These are phyloP conservation scores for Gamarada debralockiae DNA, from an alignment of 495 filamentous ascomycete species.

Conservation along the genomic window DNA sequence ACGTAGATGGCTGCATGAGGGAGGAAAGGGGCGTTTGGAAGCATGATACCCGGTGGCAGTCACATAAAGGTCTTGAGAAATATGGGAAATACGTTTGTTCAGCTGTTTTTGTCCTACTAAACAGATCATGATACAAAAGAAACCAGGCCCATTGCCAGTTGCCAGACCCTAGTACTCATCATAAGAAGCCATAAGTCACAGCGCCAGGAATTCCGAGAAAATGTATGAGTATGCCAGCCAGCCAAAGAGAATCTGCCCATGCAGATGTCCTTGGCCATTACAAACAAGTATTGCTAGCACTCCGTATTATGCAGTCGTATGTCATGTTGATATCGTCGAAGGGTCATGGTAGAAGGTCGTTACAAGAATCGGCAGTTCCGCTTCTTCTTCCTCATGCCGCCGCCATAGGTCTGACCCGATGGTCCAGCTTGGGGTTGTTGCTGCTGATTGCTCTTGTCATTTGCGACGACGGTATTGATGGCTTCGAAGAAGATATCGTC, in stretches of 20 bases:
- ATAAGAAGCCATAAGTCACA: constrained; percentile 17
- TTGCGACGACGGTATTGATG: constrained; percentile 79
- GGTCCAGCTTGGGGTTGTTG: constrained; percentile 21
- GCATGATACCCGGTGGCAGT: constrained; percentile 27
- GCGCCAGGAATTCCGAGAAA: constrained; percentile 7
- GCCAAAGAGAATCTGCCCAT: constrained; percentile 9
- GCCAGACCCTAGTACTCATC: constrained; percentile 18
- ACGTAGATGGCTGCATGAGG: no score
- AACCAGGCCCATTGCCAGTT: constrained; percentile 18
- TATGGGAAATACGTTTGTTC: constrained; percentile 11
- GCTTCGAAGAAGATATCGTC: constrained; percentile 92
- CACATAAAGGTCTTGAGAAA: background rate
- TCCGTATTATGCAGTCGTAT: constrained; percentile 24
- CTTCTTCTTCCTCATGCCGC: constrained; percentile 60
- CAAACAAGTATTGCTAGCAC: constrained; percentile 10
- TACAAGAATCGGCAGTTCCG: constrained; percentile 68
- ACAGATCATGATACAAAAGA: constrained; percentile 25
- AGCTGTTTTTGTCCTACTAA: constrained; percentile 15
- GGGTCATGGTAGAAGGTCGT: constrained; percentile 25
- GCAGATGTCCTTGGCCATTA: constrained; percentile 13
- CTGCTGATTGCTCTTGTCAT: constrained; percentile 48
- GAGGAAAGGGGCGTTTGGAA: constrained; percentile 9
- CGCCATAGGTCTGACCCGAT: constrained; percentile 25
- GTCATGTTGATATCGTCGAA: constrained; percentile 26
- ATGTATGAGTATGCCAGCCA: constrained; percentile 11